These are phyloP conservation scores for Erodium texanum DNA, from an alignment of 441 rosid species.

Conservation along the genomic window DNA sequence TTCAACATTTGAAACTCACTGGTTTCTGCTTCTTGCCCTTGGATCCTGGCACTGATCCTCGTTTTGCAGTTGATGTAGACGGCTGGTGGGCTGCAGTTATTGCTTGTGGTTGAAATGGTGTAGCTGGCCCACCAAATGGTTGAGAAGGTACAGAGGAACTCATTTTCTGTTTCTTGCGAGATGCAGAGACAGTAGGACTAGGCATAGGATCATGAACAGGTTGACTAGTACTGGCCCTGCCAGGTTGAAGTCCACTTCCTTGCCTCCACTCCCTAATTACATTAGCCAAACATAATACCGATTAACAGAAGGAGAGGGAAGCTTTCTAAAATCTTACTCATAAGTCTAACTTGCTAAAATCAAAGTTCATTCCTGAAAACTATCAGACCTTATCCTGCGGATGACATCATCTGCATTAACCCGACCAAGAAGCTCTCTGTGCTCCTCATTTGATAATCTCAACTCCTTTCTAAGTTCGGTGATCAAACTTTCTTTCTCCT, in stretches of 20 bases:
- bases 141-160: conserved; percentile 73
- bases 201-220: conserved; percentile 62
- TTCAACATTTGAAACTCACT: conserved; percentile 38
- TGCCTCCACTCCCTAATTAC: conserved; percentile 90
- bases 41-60: conserved; percentile 70
- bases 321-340: conserved; percentile 14
- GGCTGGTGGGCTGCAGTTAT: conserved; percentile 47
- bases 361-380: neutral
- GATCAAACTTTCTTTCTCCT: conserved; percentile 96
- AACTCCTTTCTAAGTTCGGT: conserved; percentile 95
- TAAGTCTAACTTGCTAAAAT: neutral
- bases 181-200: conserved; percentile 87
- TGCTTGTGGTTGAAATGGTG: conserved; percentile 48
- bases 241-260: conserved; percentile 53
- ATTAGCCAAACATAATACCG: conserved; percentile 18
- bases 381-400: conserved; percentile 70
- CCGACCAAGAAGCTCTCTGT: conserved; percentile 70
- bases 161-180: conserved; percentile 84
- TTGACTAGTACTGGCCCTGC: conserved; percentile 54
- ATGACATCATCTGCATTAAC: conserved; percentile 85
- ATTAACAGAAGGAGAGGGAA: conserved; percentile 20
- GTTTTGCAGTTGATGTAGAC: conserved; percentile 63
- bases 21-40: conserved; percentile 80
- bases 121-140: conserved; percentile 77
- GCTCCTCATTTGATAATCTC: conserved; percentile 96